Evolutionary conservation across 2,329 filamentous ascomycete genomes (phyloP).

Genomic region (Pezicula carpinea): DNA sequence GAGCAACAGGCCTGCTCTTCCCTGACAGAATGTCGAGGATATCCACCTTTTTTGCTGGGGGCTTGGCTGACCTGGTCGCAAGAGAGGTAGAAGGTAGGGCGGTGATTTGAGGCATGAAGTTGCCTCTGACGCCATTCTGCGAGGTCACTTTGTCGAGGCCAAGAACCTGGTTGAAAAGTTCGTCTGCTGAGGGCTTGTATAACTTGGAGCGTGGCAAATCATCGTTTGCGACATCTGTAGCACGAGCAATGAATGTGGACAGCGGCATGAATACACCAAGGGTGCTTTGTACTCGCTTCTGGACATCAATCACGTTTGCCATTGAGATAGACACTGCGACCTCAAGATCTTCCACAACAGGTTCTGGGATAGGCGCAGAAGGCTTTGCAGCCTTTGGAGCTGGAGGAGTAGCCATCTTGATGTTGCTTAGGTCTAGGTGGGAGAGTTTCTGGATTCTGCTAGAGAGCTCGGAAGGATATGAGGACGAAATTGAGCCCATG

Average conservation of each 20-base stretch:
- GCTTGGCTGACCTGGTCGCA: slow-evolving; percentile 26
- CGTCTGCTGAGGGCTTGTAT: slow-evolving; percentile 65
- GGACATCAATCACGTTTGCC: slow-evolving; percentile 70
- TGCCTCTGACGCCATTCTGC: slow-evolving; percentile 51
- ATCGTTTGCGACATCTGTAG: slow-evolving; percentile 82
- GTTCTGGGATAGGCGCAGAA: slow-evolving; percentile 34
- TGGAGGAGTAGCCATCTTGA: slow-evolving; percentile 62
- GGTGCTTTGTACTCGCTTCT: slow-evolving; percentile 72
- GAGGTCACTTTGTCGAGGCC: slow-evolving; percentile 54
- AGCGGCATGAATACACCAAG: slow-evolving; percentile 79
- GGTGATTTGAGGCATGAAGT: slow-evolving; percentile 68
- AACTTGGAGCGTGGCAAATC: slow-evolving; percentile 66
- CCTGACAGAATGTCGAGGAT: slow-evolving; percentile 77
- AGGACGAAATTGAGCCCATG: slow-evolving; percentile 69
- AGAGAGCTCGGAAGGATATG: slow-evolving; percentile 68
- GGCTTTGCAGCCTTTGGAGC: slow-evolving; percentile 34
- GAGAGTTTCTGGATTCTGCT: slow-evolving; percentile 67
- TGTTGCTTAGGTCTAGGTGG: slow-evolving; percentile 91
- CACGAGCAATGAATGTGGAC: slow-evolving; percentile 80
- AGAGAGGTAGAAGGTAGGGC: slow-evolving; percentile 45
- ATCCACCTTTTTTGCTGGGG: slow-evolving; percentile 16
- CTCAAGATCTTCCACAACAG: slow-evolving; percentile 45
- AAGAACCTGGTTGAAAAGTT: slow-evolving; percentile 86
- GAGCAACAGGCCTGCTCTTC: slow-evolving; percentile 29
- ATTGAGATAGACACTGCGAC: slow-evolving; percentile 76